Base-by-base conservation (phyloP, 2,329 filamentous ascomycete species). In the Stylonectria norvegica region DNA sequence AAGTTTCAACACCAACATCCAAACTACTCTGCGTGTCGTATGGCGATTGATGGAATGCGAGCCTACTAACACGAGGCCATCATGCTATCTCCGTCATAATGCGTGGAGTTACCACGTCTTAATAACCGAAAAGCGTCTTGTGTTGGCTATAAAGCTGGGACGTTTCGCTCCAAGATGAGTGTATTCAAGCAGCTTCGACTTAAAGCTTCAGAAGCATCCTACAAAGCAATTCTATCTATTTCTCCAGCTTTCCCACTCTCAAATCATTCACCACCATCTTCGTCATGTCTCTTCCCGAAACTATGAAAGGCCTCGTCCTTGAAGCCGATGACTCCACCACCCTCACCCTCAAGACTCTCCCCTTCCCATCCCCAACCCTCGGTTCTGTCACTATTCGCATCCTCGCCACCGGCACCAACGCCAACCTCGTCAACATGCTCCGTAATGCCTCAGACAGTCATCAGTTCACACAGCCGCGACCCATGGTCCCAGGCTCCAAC, bases 401-500 rank as follows among this genome's bases (percentile, higher is more conserved):
- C 28, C 43, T 63, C n/a, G 42, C 47, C 20, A 36, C 52, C n/a
- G 31, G 57, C 15, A 47, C 57, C 38, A 50, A 64, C 30, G 50
- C 63, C 30, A 53, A 59, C 50, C 20, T 52, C 10, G 31, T 48
- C 18, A 27, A 30, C 27, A 40, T 50, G 48, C 50, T 52, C 27
- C 43, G 47, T 29, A 27, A 37, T 6, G 37, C 34, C 9, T n/a
- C 37, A 5, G 29, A 19, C 10, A 6, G 45, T 8, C 47, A 50
- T 19, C 12, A 14, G 20, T 45, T 52, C 35, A 52, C 45, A 10
- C 38, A 51, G 5, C 57, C 64, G 6, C 50, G 55, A 1, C 64
- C 61, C 20, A 48, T 61, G 36, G 53, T 65, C 34, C 61, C 58
- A 31, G 64, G 63, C 27, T 47, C 51, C 41, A 58, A 53, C 34